These are phyloP conservation scores for Heliamphora exappendiculata DNA, from an alignment of 148 eudicot species.

Conservation along the genomic window DNA sequence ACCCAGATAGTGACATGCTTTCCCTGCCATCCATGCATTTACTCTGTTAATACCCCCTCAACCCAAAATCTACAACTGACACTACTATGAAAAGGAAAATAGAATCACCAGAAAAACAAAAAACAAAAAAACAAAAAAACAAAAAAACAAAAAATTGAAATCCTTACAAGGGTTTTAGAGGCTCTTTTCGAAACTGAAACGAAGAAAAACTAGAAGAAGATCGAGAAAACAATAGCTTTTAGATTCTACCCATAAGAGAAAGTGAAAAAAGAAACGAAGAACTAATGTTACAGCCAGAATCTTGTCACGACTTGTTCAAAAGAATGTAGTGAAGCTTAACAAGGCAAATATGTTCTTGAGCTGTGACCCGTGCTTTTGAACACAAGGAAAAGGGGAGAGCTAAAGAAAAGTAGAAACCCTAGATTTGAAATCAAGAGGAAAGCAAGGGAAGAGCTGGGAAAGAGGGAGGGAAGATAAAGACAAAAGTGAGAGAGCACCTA, in stretches of 20 bases:
- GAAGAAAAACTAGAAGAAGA: neutral
- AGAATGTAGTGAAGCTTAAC: too few species aligned
- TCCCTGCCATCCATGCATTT: slow-evolving; percentile 34
- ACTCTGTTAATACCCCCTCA: neutral
- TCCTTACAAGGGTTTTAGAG: slow-evolving; percentile 11
- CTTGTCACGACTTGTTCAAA: too few species aligned
- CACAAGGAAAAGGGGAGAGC: neutral
- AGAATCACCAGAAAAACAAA: slow-evolving; percentile 1
- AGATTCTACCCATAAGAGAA: neutral
- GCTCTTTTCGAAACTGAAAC: too few species aligned
- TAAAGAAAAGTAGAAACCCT: slow-evolving; percentile 13
- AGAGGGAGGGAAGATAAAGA: slow-evolving; percentile 34
- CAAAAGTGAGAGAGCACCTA: slow-evolving; percentile 15
- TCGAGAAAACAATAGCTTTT: too few species aligned
- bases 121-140: too few species aligned
- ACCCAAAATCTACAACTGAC: neutral
- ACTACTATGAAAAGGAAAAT: neutral
- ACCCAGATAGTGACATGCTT: slow-evolving; percentile 21
- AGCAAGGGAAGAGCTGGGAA: slow-evolving; percentile 14
- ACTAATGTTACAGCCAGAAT: neutral
- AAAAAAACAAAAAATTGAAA: too few species aligned
- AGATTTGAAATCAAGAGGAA: slow-evolving; percentile 22
- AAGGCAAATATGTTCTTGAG: neutral
- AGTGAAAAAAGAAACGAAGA: neutral
- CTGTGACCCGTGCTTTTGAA: neutral